Percentiles rank a stretch among this genome's conserved stretches.
Conservation (phyloP, 179 eudicot species). For the Patellifolia procumbens region DNA sequence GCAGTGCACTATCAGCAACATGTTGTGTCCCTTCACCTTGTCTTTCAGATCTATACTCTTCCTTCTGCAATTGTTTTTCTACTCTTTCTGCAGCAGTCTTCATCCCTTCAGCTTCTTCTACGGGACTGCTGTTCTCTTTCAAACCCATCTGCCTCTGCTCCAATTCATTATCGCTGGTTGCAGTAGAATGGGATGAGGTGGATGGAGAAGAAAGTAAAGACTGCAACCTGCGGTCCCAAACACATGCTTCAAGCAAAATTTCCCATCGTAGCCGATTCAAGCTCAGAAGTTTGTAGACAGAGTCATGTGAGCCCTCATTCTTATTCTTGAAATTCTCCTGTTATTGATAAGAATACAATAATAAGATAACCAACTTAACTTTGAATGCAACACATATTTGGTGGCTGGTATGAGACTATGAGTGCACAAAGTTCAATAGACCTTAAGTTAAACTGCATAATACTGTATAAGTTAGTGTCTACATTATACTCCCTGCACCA, state of each 20-base stretch:
- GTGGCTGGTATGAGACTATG: neutral
- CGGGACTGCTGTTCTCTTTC: slow-evolving; percentile 19
- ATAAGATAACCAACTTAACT: neutral
- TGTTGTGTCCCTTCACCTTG: slow-evolving; percentile 2
- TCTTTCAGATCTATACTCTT: slow-evolving; percentile 12
- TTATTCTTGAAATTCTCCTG: slow-evolving; percentile 58
- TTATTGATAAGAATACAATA: slow-evolving; percentile 5
- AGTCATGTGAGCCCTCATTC: slow-evolving; percentile 38
- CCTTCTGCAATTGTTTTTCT: neutral
- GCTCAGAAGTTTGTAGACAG: slow-evolving; percentile 50
- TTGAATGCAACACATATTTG: neutral
- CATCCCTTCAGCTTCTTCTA: slow-evolving; percentile 20
- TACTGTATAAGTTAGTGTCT: too few relatives aligned
- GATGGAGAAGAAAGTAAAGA: slow-evolving; percentile 55
- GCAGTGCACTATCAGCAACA: neutral
- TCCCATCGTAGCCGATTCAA: slow-evolving; percentile 65
- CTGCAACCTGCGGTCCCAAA: slow-evolving; percentile 78
- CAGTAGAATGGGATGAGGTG: slow-evolving; percentile 18
- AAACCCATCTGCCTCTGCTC: slow-evolving; percentile 8
- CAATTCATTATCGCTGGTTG: slow-evolving; percentile 22
- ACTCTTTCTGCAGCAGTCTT: neutral
- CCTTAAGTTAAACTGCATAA: too few relatives aligned
- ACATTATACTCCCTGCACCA: too few relatives aligned
- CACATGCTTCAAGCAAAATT: slow-evolving; percentile 63
- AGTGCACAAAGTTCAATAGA: too few relatives aligned